Percentiles rank a stretch among this genome's conserved stretches.
These are phyloP conservation scores for Ligustrum vulgare DNA, from an alignment of 257 asterid species.

Conservation along the genomic window DNA sequence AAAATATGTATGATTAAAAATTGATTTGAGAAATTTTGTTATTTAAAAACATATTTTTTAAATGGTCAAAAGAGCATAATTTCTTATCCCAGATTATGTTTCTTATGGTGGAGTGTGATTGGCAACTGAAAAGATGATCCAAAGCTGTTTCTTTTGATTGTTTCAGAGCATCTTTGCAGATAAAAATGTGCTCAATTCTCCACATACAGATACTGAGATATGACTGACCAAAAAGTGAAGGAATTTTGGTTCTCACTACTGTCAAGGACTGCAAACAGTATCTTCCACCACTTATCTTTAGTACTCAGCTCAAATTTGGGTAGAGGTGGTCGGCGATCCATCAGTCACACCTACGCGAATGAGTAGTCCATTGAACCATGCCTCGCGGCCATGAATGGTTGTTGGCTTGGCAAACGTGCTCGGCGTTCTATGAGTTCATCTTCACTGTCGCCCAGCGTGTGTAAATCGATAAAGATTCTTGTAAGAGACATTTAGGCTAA, in stretches of 20 bases:
- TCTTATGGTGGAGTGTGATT: conserved; percentile 70
- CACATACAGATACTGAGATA: conserved; percentile 40
- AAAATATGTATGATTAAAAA: too few species aligned
- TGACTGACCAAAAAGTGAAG: conserved; percentile 10
- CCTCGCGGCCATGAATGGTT: too few species aligned
- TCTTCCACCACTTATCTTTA: neutral
- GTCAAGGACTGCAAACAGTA: neutral
- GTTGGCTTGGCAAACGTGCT: too few species aligned
- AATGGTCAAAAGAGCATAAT: conserved; percentile 60
- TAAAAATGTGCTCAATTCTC: conserved; percentile 31
- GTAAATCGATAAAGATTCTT: too few species aligned
- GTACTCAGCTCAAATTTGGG: neutral
- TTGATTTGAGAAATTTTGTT: too few species aligned
- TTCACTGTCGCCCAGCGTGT: too few species aligned
- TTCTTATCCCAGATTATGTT: conserved; percentile 80
- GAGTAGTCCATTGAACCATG: too few species aligned
- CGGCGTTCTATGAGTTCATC: too few species aligned
- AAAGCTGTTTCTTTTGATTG: conserved; percentile 60
- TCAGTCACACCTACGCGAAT: too few species aligned
- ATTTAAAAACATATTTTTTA: too few species aligned
- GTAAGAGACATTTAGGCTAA: neutral
- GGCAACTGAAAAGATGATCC: conserved; percentile 53
- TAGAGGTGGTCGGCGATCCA: too few species aligned
- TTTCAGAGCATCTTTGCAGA: conserved; percentile 72
- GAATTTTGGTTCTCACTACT: neutral